phyloP scores from a whole-genome alignment of 176 grass and related monocot species.

The Oryza longistaminata region DNA sequence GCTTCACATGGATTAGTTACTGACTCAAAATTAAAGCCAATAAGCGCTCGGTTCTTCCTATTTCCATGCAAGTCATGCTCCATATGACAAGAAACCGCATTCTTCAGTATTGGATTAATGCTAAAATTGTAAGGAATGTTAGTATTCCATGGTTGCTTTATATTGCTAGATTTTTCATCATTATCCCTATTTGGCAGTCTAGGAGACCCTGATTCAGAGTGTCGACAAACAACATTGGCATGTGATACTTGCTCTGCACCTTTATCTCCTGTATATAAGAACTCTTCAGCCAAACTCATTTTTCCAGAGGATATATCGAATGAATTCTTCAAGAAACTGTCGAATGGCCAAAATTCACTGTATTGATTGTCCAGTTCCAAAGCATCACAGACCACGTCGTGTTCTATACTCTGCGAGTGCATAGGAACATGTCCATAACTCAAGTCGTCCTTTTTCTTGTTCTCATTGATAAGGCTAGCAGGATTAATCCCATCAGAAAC shows the following conservation, averaged over 20 bases:
- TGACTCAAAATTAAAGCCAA: constrained; percentile 72
- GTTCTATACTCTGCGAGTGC: constrained; percentile 33
- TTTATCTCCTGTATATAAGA: constrained; percentile 26
- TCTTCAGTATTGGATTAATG: constrained; percentile 71
- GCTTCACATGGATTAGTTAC: constrained; percentile 71
- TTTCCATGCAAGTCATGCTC: constrained; percentile 38
- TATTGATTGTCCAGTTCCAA: constrained; percentile 42
- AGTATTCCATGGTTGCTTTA: constrained; percentile 44
- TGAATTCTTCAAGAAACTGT: constrained; percentile 45
- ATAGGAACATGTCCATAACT: constrained; percentile 29
- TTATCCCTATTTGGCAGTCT: constrained; percentile 31
- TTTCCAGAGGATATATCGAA: constrained; percentile 29
- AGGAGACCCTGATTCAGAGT: constrained; percentile 40
- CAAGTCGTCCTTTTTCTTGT: constrained; percentile 36
- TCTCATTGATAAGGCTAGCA: constrained; percentile 31
- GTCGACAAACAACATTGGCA: constrained; percentile 34
- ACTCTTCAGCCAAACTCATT: constrained; percentile 21
- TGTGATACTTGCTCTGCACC: constrained; percentile 42
- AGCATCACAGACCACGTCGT: constrained; percentile 33
- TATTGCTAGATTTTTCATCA: constrained; percentile 30
- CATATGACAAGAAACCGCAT: constrained; percentile 34
- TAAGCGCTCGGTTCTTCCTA: constrained; percentile 45
- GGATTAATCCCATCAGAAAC: constrained; percentile 31
- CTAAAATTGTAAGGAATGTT: constrained; percentile 62
- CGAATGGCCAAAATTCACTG: constrained; percentile 61